Percentiles rank a stretch among this genome's conserved stretches.
Evolutionary conservation across 305 asterid species (phyloP).

Genomic region (Fraxinus latifolia): DNA sequence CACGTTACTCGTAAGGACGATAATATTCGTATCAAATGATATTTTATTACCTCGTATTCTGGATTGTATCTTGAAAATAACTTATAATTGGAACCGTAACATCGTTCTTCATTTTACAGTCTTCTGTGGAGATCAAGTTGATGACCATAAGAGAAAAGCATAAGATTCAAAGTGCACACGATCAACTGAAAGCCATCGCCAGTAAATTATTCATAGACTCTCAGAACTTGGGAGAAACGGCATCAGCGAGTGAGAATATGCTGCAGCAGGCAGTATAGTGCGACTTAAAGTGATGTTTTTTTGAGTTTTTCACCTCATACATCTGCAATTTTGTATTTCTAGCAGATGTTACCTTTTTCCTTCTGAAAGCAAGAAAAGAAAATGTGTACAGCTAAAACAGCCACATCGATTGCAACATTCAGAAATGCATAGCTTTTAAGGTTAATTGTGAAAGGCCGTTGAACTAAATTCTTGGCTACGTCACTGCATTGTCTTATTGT

Average conservation of each 20-base stretch:
- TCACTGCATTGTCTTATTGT: neutral
- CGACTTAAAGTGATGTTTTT: neutral
- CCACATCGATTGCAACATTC: neutral
- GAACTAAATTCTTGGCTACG: neutral
- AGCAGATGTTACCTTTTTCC: neutral
- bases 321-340: conserved; percentile 4
- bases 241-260: neutral
- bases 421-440: neutral
- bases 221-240: conserved; percentile 8
- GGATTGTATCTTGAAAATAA: neutral
- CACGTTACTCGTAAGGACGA: conserved; percentile 46
- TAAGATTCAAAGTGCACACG: conserved; percentile 47
- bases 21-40: neutral
- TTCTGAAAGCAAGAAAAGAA: neutral
- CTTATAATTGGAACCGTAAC: neutral
- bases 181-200: conserved; percentile 37
- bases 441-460: neutral
- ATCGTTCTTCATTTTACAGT: conserved; percentile 40
- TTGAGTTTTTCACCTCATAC: neutral
- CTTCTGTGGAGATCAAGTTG: conserved; percentile 41
- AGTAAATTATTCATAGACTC: conserved; percentile 18
- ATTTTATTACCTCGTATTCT: neutral
- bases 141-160: conserved; percentile 62
- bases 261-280: neutral
- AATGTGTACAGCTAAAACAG: neutral